phyloP scores from a whole-genome alignment of 2,329 filamentous ascomycete genomes.

The Xylaria arbuscula region DNA sequence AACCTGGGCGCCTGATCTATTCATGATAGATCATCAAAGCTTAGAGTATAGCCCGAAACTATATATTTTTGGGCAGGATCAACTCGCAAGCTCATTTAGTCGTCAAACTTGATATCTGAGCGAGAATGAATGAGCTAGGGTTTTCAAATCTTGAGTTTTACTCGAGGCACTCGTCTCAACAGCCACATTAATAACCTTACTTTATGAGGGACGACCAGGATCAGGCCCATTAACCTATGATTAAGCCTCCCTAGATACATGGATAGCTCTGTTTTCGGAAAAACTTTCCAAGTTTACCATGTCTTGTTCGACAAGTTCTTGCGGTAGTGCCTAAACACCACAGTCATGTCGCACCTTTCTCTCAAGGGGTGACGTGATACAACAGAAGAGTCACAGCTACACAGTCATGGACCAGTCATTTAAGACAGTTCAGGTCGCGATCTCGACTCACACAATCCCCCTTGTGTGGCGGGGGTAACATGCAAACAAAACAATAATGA shows the following conservation, averaged over 20 bases:
- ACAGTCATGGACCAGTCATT: not conserved
- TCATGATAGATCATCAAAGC: not conserved
- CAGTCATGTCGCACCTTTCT: no score
- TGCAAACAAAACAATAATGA: not conserved
- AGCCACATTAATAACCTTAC: constrained; percentile 2
- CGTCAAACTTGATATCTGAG: not conserved
- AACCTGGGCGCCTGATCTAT: not conserved
- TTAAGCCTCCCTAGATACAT: not conserved
- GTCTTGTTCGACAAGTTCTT: not conserved
- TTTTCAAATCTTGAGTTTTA: not conserved
- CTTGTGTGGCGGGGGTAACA: not conserved
- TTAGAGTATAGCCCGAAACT: not conserved
- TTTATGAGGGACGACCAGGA: not conserved
- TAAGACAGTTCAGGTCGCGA: not conserved
- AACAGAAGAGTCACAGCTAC: not conserved
- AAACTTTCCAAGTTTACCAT: not conserved
- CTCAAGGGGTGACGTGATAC: not conserved
- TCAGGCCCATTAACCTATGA: not conserved
- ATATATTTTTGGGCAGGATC: not conserved
- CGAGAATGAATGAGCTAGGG: not conserved
- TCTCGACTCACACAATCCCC: not conserved
- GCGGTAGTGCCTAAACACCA: no score
- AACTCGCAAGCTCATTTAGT: not conserved
- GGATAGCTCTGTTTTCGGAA: no score
- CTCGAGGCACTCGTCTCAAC: not conserved